A percentile compares a stretch with the other conserved stretches of the same genome.
Conservation (phyloP, 1,284 basidiomycete species). For the Cryptococcus sp. region DNA sequence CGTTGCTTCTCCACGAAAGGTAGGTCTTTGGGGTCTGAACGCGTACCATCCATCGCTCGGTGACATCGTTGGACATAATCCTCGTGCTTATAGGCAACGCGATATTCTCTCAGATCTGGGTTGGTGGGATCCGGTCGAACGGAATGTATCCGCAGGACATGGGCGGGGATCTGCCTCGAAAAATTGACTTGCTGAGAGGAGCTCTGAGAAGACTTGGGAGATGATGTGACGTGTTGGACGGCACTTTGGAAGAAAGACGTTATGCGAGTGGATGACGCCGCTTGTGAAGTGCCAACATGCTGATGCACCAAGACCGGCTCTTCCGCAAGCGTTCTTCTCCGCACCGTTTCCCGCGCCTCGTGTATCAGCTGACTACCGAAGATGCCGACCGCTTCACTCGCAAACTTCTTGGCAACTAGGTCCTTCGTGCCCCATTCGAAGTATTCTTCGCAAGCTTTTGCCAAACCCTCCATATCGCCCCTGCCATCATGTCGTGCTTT, state of each 20-base stretch:
- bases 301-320: neutral
- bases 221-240: constrained; percentile 7
- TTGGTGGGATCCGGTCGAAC: constrained; percentile 36
- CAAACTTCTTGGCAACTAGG: constrained; percentile 47
- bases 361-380: constrained; percentile 40
- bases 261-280: constrained; percentile 10
- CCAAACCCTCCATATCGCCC: constrained; percentile 66
- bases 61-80: constrained; percentile 31
- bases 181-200: neutral
- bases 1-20: constrained; percentile 13
- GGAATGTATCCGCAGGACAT: constrained; percentile 39
- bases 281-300: constrained; percentile 8
- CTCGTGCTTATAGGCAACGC: constrained; percentile 35
- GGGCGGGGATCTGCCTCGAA: constrained; percentile 10
- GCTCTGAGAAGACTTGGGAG: constrained; percentile 15
- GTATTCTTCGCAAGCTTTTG: constrained; percentile 74
- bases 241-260: constrained; percentile 17
- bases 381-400: constrained; percentile 36
- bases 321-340: constrained; percentile 5
- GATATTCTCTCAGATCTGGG: constrained; percentile 36
- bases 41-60: constrained; percentile 42
- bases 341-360: constrained; percentile 31
- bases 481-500: constrained; percentile 38
- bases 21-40: constrained; percentile 31
- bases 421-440: constrained; percentile 88